Percentiles rank a stretch among this genome's conserved stretches.
Conservation (phyloP, 306 rosid species). For the Psophocarpus tetragonolobus region DNA sequence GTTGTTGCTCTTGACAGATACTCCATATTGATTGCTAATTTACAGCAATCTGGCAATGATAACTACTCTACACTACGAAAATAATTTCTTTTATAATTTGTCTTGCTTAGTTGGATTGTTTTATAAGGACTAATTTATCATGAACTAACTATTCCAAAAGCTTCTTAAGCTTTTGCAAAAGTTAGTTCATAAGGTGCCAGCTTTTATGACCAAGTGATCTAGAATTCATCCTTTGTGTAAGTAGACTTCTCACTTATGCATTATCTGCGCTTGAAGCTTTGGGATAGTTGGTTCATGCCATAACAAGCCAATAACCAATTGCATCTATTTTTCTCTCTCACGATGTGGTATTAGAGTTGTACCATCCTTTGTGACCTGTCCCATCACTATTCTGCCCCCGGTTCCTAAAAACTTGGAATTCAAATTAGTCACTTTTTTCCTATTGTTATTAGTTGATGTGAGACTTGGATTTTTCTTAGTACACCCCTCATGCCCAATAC, state of each 20-base stretch:
- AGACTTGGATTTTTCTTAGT: too few relatives aligned
- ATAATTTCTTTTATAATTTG: background rate
- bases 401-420: too few relatives aligned
- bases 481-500: too few relatives aligned
- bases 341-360: too few relatives aligned
- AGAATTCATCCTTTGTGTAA: background rate
- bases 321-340: too few relatives aligned
- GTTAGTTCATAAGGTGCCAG: background rate
- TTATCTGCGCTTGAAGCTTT: background rate
- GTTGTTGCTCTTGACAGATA: background rate
- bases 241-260: background rate
- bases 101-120: background rate
- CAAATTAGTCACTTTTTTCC: too few relatives aligned
- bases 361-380: too few relatives aligned
- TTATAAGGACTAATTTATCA: background rate
- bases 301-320: too few relatives aligned
- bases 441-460: too few relatives aligned
- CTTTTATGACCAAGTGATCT: background rate
- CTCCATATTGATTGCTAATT: background rate
- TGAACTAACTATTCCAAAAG: background rate
- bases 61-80: background rate
- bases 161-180: too few relatives aligned
- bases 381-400: too few relatives aligned
- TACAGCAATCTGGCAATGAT: background rate
- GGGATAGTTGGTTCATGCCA: background rate